These are phyloP conservation scores for Heliamphora exappendiculata DNA, from an alignment of 148 eudicot genomes.

Conservation along the genomic window DNA sequence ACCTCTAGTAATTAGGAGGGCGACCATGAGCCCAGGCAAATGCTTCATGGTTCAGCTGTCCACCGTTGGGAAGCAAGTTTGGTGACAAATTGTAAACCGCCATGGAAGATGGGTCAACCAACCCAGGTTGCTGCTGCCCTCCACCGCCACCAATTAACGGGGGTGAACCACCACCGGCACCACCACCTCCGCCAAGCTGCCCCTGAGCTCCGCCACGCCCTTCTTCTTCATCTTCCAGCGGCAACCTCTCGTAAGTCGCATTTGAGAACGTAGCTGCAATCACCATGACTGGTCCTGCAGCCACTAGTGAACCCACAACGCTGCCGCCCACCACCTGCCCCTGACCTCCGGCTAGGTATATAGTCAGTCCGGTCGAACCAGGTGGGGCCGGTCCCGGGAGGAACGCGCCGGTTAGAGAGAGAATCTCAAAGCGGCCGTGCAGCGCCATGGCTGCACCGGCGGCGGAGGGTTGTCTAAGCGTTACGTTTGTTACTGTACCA, in stretches of 20 bases:
- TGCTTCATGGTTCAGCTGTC: constrained; percentile 32
- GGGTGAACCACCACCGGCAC: constrained; percentile 19
- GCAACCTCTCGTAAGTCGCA: constrained; percentile 57
- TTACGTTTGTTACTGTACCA: constrained; percentile 47
- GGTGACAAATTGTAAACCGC: constrained; percentile 23
- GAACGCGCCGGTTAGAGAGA: constrained; percentile 51
- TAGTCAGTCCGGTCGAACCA: constrained; percentile 47
- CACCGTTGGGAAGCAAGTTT: constrained; percentile 29
- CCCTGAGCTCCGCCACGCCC: constrained; percentile 16
- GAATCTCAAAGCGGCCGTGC: constrained; percentile 60
- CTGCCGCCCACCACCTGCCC: constrained; percentile 57
- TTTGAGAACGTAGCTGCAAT: constrained; percentile 60
- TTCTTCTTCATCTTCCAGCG: constrained; percentile 46
- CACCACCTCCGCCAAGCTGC: constrained; percentile 8
- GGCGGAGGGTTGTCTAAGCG: constrained; percentile 39
- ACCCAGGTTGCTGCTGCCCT: constrained; percentile 16
- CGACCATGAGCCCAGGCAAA: constrained; percentile 33
- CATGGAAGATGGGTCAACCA: constrained; percentile 18
- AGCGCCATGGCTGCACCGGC: constrained; percentile 34
- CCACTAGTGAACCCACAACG: constrained; percentile 47
- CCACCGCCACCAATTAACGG: constrained; percentile 20
- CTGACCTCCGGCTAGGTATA: constrained; percentile 51
- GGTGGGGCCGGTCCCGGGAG: constrained; percentile 49
- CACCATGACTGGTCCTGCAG: constrained; percentile 58
- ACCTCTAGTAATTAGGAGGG: constrained; percentile 29